Evolutionary conservation across 306 rosid species (phyloP), one percentile per base, ranked within the genome.

Genomic region (Acmispon strigosus): DNA sequence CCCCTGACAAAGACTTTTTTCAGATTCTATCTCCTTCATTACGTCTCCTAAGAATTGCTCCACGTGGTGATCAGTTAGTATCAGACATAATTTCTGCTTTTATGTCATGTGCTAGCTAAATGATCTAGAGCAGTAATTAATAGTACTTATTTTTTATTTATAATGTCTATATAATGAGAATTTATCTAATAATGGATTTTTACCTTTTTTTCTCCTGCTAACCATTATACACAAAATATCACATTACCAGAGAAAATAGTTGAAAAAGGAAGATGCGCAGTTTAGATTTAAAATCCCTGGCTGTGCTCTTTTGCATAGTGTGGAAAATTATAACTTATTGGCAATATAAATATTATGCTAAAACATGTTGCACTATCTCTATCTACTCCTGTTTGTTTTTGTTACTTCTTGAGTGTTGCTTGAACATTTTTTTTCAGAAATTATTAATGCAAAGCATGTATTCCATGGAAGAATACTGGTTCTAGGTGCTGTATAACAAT

Each of bases 1-100:
- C 98, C 80, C 98, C 98, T 2, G 98, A 94, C 85, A 94, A 94
- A 76, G 98, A 94, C 69, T 94, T 94, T 66, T 93, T 93, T 27
- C 98, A 93, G 87, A 88, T 93, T 64, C 69, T 93, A 59, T 88
- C 94, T 76, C 94, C 97, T 82, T 93, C 98, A 1, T 77, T 93
- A 54, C 97, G 98, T 47, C 97, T 93, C 78, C 88, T 90, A 22
- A 84, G 98, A 69, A 84, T 93, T 84, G 98, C 98, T 87, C 77
- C 98, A 55, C 98, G 98, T 56, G 98, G 98, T 50, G 78, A 86
- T 61, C 90, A 93, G 98, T 93, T 66, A 84, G 98, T 78, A 62
- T 66, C 80, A 32, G 9, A 62, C 70, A 37, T 51, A 8, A 20
- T 76, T 51, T 72, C 34, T 32, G 12, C 76, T 32, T 72, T 72